Percentiles rank a stretch among this genome's conserved stretches.
Evolutionary conservation across 1,139 yeast genomes (phyloP).

Genomic region (Kodamaea suecica): DNA sequence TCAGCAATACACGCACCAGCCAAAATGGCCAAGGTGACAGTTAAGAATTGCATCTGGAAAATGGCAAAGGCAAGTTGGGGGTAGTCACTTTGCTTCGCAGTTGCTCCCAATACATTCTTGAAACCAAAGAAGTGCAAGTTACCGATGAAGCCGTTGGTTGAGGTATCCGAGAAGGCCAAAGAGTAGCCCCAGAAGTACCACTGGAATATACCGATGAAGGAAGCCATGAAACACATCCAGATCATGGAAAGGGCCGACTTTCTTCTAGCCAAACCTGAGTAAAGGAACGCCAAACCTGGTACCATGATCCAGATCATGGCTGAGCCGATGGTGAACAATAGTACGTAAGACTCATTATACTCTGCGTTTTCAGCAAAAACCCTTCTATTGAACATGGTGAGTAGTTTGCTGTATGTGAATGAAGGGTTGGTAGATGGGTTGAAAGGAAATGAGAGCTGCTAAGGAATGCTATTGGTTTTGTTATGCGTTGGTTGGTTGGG

Average conservation of each 20-base stretch:
- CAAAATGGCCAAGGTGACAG: slow-evolving; percentile 86
- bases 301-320: slow-evolving; percentile 88
- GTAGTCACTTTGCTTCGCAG: slow-evolving; percentile 43
- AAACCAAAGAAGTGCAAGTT: slow-evolving; percentile 80
- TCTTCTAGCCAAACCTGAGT: slow-evolving; percentile 89
- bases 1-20: slow-evolving; percentile 92
- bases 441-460: too few species aligned
- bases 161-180: slow-evolving; percentile 73
- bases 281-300: slow-evolving; percentile 90
- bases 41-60: slow-evolving; percentile 87
- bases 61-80: slow-evolving; percentile 85
- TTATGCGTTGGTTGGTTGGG: too few species aligned
- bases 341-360: slow-evolving; percentile 43
- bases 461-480: too few species aligned
- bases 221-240: slow-evolving; percentile 75
- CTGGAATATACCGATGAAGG: slow-evolving; percentile 77
- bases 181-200: slow-evolving; percentile 99
- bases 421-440: too few species aligned
- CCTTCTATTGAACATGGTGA: slow-evolving; percentile 22
- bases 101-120: slow-evolving; percentile 59
- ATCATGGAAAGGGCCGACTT: slow-evolving; percentile 88
- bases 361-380: slow-evolving; percentile 38
- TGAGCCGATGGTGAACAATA: slow-evolving; percentile 53
- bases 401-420: too few species aligned
- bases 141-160: slow-evolving; percentile 83